These are phyloP conservation scores for Macrolepiota dolichaula DNA, from an alignment of 768 basidiomycete genomes.

Conservation along the genomic window DNA sequence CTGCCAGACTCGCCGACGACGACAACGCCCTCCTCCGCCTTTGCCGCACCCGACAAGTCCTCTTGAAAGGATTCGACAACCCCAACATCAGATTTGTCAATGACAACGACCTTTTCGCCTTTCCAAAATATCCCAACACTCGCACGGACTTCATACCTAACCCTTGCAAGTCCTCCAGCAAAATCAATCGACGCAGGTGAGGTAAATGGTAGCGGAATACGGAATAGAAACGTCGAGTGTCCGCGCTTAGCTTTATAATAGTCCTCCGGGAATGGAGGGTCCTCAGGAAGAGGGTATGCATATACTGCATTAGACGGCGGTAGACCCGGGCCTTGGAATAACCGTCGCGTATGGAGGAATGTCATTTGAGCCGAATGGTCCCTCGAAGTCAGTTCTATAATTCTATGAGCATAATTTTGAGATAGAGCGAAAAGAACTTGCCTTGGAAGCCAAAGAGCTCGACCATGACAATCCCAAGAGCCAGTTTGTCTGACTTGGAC, in stretches of 20 bases:
- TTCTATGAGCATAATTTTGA: neutral
- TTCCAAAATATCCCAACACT: constrained; percentile 75
- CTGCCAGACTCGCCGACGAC: constrained; percentile 77
- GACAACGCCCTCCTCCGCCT: constrained; percentile 49
- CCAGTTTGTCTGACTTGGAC: constrained; percentile 71
- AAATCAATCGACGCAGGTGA: constrained; percentile 73
- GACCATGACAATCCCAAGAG: constrained; percentile 72
- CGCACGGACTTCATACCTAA: constrained; percentile 72
- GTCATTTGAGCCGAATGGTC: constrained; percentile 80
- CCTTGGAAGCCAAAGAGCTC: constrained; percentile 77
- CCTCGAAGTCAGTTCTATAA: constrained; percentile 66
- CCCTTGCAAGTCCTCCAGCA: constrained; percentile 61
- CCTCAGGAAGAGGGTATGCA: constrained; percentile 53
- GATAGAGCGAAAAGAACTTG: constrained; percentile 18
- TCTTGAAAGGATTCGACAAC: constrained; percentile 56
- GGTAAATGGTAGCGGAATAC: constrained; percentile 63
- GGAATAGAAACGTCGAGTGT: constrained; percentile 75
- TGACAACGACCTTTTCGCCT: constrained; percentile 67
- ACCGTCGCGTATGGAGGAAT: constrained; percentile 64
- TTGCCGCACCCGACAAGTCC: constrained; percentile 28
- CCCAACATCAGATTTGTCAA: constrained; percentile 55
- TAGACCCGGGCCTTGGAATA: constrained; percentile 79
- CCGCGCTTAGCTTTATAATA: constrained; percentile 77
- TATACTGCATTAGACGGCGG: constrained; percentile 85
- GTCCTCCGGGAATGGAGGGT: constrained; percentile 56